Evolutionary conservation across 176 grass and related monocot species (phyloP).

Genomic region (Oryza nivara): DNA sequence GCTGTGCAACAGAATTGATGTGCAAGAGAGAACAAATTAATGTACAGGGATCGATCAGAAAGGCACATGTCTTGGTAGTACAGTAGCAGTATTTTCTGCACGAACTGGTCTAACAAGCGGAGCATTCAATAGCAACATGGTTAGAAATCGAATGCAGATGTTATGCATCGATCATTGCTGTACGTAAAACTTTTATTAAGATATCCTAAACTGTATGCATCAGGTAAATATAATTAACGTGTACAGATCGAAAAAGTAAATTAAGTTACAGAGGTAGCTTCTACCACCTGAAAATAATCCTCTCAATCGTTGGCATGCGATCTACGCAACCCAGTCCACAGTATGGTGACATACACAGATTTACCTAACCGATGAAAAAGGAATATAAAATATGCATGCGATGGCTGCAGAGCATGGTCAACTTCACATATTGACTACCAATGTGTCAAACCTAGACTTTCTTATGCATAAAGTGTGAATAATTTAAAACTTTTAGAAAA

Average conservation of each 20-base stretch:
- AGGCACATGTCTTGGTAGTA: not conserved
- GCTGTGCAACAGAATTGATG: too few species aligned
- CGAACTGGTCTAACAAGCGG: not conserved
- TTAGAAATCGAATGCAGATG: not conserved
- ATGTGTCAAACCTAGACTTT: conserved; percentile 44
- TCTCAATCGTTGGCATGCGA: conserved; percentile 38
- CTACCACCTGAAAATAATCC: conserved; percentile 34
- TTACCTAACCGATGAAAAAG: conserved; percentile 44
- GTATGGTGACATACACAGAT: conserved; percentile 33
- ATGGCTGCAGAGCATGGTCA: conserved; percentile 50
- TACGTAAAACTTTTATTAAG: not conserved
- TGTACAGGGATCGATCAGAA: not conserved
- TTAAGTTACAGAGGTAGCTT: not conserved
- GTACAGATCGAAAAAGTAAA: not conserved
- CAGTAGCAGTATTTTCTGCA: not conserved
- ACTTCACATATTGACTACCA: conserved; percentile 34
- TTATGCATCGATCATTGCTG: conserved; percentile 1
- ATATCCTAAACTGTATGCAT: conserved; percentile 18
- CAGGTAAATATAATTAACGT: not conserved
- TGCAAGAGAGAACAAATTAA: not conserved
- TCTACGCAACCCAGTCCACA: conserved; percentile 38
- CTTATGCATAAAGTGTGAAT: not conserved
- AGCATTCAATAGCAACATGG: not conserved
- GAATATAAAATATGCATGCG: conserved; percentile 3
- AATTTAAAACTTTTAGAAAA: not conserved